Percentiles rank a stretch among this genome's conserved stretches.
These are phyloP conservation scores for Xylariaceae sp. DNA, from an alignment of 2,329 filamentous ascomycete species.

Conservation along the genomic window DNA sequence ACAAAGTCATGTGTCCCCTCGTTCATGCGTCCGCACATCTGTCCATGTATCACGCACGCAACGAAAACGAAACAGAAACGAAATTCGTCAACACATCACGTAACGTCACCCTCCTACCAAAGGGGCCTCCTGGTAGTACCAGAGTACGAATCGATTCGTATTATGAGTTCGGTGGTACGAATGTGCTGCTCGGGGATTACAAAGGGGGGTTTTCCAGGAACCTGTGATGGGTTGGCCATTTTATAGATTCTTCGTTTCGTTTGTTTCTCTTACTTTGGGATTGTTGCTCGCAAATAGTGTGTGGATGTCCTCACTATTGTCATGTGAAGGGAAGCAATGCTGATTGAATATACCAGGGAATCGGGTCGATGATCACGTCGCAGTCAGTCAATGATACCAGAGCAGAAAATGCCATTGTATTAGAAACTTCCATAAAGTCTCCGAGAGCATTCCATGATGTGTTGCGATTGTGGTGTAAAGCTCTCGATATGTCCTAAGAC, in stretches of 20 bases:
- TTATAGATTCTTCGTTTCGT: neutral
- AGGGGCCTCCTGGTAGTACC: neutral
- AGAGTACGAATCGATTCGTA: neutral
- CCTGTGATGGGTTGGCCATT: neutral
- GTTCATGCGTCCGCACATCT: neutral
- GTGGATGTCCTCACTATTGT: neutral
- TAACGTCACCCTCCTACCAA: no score
- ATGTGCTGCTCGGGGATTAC: slow-evolving; percentile 10
- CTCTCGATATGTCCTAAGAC: neutral
- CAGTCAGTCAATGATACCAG: neutral
- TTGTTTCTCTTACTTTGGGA: neutral
- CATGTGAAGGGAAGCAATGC: neutral
- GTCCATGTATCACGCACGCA: neutral
- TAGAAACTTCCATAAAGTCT: neutral
- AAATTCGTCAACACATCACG: no score
- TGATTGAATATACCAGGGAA: neutral
- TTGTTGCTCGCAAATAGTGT: neutral
- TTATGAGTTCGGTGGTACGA: no score
- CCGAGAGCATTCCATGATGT: neutral
- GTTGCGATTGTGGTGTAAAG: neutral
- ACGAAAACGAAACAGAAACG: no score
- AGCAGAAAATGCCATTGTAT: neutral
- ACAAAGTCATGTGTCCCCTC: neutral
- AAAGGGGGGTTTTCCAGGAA: neutral
- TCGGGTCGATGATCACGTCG: neutral